phyloP scores from a whole-genome alignment of 805 yeast genomes.

The Spathaspora arborariae region DNA sequence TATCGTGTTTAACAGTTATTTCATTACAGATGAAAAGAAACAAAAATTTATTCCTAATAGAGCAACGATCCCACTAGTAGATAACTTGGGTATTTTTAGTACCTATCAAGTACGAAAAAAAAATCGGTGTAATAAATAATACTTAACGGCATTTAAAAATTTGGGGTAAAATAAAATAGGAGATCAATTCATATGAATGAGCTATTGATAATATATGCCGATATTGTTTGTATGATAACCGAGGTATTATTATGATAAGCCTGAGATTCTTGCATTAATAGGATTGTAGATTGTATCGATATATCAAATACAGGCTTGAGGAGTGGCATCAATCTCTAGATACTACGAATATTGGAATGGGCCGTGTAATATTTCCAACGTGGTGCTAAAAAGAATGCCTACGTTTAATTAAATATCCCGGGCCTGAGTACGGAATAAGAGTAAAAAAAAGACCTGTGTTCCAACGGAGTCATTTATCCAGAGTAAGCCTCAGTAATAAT shows the following conservation, averaged over 20 bases:
- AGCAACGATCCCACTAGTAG: neutral
- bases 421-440: no score
- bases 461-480: neutral
- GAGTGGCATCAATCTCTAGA: no score
- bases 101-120: neutral
- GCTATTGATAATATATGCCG: neutral
- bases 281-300: no score
- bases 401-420: neutral
- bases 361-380: neutral
- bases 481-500: no score
- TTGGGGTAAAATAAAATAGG: neutral
- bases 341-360: neutral
- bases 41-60: neutral
- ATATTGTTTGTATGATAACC: neutral
- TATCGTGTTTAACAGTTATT: no score
- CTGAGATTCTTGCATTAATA: neutral
- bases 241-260: neutral
- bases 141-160: neutral
- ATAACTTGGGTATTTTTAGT: neutral
- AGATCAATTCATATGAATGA: neutral
- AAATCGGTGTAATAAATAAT: neutral
- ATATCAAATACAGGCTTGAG: no score
- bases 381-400: no score
- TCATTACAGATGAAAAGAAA: neutral
- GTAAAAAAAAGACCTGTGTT: neutral